Evolutionary conservation across 2,329 filamentous ascomycete species (phyloP), one percentile per base, ranked within the genome.

Genomic region (Diplodia intermedia): DNA sequence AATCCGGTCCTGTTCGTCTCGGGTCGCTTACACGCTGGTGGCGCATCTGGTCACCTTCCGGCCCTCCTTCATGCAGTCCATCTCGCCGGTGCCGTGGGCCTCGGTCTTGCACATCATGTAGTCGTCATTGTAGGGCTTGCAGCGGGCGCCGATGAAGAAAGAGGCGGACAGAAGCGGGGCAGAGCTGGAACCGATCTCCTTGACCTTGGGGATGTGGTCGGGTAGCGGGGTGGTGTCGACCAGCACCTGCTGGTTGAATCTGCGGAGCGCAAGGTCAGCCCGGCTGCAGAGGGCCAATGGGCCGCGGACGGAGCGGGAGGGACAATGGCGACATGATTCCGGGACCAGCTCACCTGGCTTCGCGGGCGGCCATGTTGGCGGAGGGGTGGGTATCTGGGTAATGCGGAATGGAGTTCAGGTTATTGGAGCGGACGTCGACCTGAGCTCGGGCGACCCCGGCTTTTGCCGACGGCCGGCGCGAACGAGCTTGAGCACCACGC

Each of bases 91-190:
- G 75, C 95, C 95, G 71, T 92, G 90, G 76, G 93, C 90, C 83
- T 97, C 93, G 74, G 88, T 92, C 90, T 99, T 99, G 91, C 95
- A 99, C 85, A 97, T 92, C 94, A 99, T 99, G 84, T 91, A 99
- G 83, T 99, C 95, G 85, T 99, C 95, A 82, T 98, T 98, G 86
- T 94, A 99, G 68, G 91, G 86, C 80, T 88, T 91, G 89, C 95
- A 99, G 78, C 94, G 90, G 73, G 93, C 94, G 71, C 95, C 95
- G 79, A 99, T 99, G 82, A 98, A 99, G 87, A 92, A 99, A 65
- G 93, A 89, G 38, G 95, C 95, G 72, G 92, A 97, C 69, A 97
- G 85, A 54, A 99, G 87, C 67, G 95, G 95, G 49, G 94, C 95
- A 68, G 94, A 98, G 77, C 90, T 97, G 77, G 93, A 88, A 77